phyloP scores from a whole-genome alignment of 306 rosid genomes.

The Gastrolobium bilobum region DNA sequence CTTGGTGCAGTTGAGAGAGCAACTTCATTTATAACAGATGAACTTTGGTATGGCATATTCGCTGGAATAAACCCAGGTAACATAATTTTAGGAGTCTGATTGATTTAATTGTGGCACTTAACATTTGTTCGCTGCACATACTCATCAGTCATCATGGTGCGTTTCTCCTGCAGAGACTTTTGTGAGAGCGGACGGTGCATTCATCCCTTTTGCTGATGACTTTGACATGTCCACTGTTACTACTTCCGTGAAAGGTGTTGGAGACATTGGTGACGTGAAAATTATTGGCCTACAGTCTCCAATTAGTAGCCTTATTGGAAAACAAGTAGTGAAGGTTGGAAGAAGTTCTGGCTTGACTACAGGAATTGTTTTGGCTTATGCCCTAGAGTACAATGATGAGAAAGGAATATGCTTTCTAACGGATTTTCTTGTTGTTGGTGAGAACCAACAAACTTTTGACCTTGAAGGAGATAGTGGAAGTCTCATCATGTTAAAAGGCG shows the following conservation, averaged over 20 bases:
- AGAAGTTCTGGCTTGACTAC: slow-evolving; percentile 97
- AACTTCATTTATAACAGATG: slow-evolving; percentile 95
- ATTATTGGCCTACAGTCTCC: slow-evolving; percentile 89
- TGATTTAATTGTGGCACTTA: slow-evolving; percentile 25
- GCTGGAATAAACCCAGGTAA: slow-evolving; percentile 99
- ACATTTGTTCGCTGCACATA: slow-evolving; percentile 9
- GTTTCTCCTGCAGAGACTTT: slow-evolving; percentile 83
- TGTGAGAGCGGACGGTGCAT: slow-evolving; percentile 98
- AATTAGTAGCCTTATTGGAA: slow-evolving; percentile 88
- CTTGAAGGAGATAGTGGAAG: slow-evolving; percentile 99
- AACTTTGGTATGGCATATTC: slow-evolving; percentile 98
- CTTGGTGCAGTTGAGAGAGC: slow-evolving; percentile 99
- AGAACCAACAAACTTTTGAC: slow-evolving; percentile 97
- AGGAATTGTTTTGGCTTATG: slow-evolving; percentile 97
- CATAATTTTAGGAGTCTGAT: slow-evolving; percentile 24
- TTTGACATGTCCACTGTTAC: slow-evolving; percentile 93
- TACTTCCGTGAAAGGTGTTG: slow-evolving; percentile 88
- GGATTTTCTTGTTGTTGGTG: slow-evolving; percentile 98
- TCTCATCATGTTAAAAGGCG: slow-evolving; percentile 90
- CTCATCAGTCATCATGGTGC: slow-evolving; percentile 23
- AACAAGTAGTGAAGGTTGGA: slow-evolving; percentile 97
- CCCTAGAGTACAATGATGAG: slow-evolving; percentile 97
- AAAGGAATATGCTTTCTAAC: slow-evolving; percentile 99
- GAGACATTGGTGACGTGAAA: slow-evolving; percentile 86
- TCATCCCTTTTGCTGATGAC: slow-evolving; percentile 98